phyloP scores from a whole-genome alignment of 129 eudicot genomes.

The Centaurea solstitialis region DNA sequence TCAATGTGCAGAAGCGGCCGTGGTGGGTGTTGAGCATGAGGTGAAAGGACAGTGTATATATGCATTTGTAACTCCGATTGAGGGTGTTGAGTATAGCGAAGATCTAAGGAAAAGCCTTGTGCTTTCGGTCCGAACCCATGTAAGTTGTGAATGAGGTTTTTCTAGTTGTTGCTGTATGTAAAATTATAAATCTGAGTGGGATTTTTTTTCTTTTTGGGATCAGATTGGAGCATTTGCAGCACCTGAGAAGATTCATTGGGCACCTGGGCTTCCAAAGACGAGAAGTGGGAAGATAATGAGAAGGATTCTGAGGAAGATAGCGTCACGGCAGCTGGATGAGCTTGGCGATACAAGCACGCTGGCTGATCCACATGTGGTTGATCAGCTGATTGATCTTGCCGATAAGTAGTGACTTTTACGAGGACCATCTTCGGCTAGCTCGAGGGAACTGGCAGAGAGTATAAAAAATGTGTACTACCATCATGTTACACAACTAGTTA shows the following conservation, averaged over 20 bases:
- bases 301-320: slow-evolving; percentile 88
- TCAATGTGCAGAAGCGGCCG: slow-evolving; percentile 98
- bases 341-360: slow-evolving; percentile 98
- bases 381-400: slow-evolving; percentile 81
- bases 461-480: too few relatives aligned
- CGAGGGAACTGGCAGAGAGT: not conserved
- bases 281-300: slow-evolving; percentile 98
- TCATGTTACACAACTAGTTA: too few relatives aligned
- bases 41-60: slow-evolving; percentile 97
- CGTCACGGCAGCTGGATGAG: slow-evolving; percentile 83
- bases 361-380: slow-evolving; percentile 87
- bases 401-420: slow-evolving; percentile 31
- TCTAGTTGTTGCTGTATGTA: not conserved
- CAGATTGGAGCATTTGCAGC: slow-evolving; percentile 99
- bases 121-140: slow-evolving; percentile 77
- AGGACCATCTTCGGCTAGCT: not conserved
- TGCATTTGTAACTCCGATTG: slow-evolving; percentile 89
- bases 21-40: slow-evolving; percentile 99
- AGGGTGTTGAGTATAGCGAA: slow-evolving; percentile 87
- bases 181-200: not conserved
- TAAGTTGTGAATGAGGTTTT: slow-evolving; percentile 6
- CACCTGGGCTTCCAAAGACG: slow-evolving; percentile 95
- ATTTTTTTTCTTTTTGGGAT: slow-evolving; percentile 9
- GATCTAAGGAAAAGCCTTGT: slow-evolving; percentile 87
- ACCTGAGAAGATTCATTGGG: slow-evolving; percentile 95